Percentiles rank a stretch among this genome's conserved stretches.
Conservation (phyloP, 2,329 filamentous ascomycete species). For the Cryphonectria naterciae region DNA sequence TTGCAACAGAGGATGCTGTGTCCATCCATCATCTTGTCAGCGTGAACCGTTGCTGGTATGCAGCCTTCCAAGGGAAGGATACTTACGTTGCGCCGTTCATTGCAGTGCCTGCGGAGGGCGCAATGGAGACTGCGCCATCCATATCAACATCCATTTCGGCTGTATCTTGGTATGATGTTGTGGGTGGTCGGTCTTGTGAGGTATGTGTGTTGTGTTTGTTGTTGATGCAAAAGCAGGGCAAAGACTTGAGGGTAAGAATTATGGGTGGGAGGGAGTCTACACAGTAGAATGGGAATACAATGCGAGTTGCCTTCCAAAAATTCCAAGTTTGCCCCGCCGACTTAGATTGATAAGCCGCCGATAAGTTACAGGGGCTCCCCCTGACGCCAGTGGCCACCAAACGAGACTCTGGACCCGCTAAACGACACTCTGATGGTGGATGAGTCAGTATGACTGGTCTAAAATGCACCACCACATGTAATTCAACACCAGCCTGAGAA, state of each 20-base stretch:
- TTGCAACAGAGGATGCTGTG: conserved; percentile 95
- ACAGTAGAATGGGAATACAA: not conserved
- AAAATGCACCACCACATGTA: not conserved
- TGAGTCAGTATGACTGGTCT: not conserved
- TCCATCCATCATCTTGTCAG: conserved; percentile 7
- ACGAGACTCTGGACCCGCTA: not conserved
- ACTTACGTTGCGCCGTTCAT: conserved; percentile 47
- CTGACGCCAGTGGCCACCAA: not conserved
- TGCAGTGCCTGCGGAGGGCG: conserved; percentile 36
- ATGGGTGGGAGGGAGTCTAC: not conserved
- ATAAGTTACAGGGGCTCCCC: conserved; percentile 19
- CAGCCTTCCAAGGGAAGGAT: not conserved
- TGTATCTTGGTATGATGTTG: not conserved
- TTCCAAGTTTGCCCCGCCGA: conserved; percentile 27
- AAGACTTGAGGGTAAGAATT: not conserved
- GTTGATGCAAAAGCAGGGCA: not conserved
- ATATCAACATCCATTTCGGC: conserved; percentile 50
- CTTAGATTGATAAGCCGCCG: conserved; percentile 29
- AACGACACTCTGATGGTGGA: not conserved
- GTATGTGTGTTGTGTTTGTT: not conserved
- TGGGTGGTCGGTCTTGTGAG: not conserved
- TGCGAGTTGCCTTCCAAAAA: conserved; percentile 25
- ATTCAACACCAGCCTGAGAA: too few relatives aligned
- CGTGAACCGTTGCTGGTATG: not conserved
- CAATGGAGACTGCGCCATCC: conserved; percentile 48